Conservation (phyloP, 2,329 filamentous ascomycete genomes). For the Aspergillus glaucus region DNA sequence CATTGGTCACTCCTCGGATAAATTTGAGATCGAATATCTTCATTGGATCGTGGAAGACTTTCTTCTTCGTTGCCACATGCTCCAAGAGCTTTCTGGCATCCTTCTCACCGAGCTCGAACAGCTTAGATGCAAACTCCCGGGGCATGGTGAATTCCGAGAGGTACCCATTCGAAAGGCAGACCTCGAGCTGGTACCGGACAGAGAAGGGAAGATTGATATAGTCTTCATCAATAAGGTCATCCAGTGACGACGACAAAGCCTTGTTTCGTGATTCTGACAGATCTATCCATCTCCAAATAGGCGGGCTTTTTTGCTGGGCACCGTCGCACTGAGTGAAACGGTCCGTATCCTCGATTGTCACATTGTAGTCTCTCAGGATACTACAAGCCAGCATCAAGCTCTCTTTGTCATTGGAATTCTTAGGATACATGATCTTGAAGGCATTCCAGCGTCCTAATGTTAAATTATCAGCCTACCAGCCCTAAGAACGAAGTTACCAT, state of each 20-base stretch:
- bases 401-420: slow-evolving; percentile 17
- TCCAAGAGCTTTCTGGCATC: slow-evolving; percentile 65
- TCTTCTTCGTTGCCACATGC: slow-evolving; percentile 61
- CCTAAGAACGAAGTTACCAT: not conserved
- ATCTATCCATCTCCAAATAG: slow-evolving; percentile 39
- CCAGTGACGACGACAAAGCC: slow-evolving; percentile 23
- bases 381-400: slow-evolving; percentile 42
- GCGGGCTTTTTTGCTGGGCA: slow-evolving; percentile 11
- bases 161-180: slow-evolving; percentile 74
- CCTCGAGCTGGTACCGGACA: slow-evolving; percentile 85
- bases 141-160: slow-evolving; percentile 71
- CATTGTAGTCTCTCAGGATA: slow-evolving; percentile 66
- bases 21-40: slow-evolving; percentile 56
- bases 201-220: slow-evolving; percentile 55
- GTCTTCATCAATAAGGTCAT: slow-evolving; percentile 28
- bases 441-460: slow-evolving; percentile 56
- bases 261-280: slow-evolving; percentile 19
- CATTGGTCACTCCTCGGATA: slow-evolving; percentile 41
- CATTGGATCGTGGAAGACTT: slow-evolving; percentile 63
- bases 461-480: not conserved
- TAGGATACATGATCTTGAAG: slow-evolving; percentile 48
- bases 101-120: slow-evolving; percentile 47
- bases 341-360: slow-evolving; percentile 45
- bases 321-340: slow-evolving; percentile 37
- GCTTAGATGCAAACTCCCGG: slow-evolving; percentile 57